These are phyloP conservation scores for Salvia rosmarinus DNA, from an alignment of 257 asterid genomes.

Conservation along the genomic window DNA sequence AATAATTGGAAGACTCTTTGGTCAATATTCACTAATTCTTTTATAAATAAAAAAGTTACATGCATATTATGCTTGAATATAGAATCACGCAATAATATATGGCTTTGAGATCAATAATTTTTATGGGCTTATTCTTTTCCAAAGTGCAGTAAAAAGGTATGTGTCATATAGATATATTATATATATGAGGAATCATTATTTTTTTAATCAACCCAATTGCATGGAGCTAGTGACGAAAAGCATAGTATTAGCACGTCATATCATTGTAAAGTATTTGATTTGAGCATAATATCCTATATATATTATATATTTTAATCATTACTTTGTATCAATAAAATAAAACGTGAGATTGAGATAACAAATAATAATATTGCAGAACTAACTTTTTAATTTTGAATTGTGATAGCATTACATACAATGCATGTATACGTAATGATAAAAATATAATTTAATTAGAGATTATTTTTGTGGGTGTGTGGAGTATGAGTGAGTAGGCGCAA, in stretches of 20 bases:
- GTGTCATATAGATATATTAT: too few species aligned
- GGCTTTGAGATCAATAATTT: constrained; percentile 32
- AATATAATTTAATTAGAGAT: background rate
- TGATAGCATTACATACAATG: constrained; percentile 22
- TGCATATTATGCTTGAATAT: background rate
- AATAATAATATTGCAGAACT: constrained; percentile 11
- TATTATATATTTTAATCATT: too few species aligned
- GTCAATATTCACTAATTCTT: constrained; percentile 22
- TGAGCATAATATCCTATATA: background rate
- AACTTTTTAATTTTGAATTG: background rate
- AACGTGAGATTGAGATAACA: too few species aligned
- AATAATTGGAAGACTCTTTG: constrained; percentile 47
- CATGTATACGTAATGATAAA: background rate
- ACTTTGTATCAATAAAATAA: too few species aligned
- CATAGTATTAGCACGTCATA: constrained; percentile 15
- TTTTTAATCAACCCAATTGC: constrained; percentile 27
- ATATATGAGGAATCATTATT: constrained; percentile 8
- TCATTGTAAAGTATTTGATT: constrained; percentile 8
- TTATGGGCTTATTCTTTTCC: background rate
- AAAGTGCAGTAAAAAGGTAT: background rate
- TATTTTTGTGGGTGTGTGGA: constrained; percentile 4
- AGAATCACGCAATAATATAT: constrained; percentile 26
- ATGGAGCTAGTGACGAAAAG: background rate
- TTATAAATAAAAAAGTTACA: background rate
- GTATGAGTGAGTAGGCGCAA: constrained; percentile 28